Conservation (phyloP, 1,139 yeast genomes). For the Yamadazyma membranifaciens region DNA sequence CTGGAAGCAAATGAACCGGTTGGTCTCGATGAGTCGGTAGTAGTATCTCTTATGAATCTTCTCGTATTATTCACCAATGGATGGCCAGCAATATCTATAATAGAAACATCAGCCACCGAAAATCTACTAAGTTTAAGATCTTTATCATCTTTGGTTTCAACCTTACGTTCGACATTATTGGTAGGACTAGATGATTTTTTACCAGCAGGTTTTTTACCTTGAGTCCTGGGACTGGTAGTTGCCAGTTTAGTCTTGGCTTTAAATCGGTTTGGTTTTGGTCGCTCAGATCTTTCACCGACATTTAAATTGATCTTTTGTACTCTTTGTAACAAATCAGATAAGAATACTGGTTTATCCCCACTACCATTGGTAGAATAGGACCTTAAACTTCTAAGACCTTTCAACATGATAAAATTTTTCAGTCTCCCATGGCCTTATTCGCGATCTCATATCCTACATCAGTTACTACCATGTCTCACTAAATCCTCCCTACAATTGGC, state of each 20-base stretch:
- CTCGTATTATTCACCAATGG: slow-evolving; percentile 15
- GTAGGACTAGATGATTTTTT: no score
- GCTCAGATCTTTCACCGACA: background rate
- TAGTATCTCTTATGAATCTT: no score
- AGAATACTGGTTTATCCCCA: slow-evolving; percentile 10
- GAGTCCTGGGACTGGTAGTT: no score
- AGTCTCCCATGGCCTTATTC: background rate
- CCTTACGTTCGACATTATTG: no score
- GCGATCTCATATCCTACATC: no score
- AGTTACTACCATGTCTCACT: no score
- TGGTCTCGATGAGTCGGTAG: slow-evolving; percentile 1
- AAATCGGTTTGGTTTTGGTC: background rate
- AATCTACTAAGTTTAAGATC: background rate
- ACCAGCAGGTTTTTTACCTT: background rate
- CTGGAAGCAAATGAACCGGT: slow-evolving; percentile 3
- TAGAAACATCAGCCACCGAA: slow-evolving; percentile 3
- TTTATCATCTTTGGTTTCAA: no score
- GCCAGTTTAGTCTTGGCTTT: no score
- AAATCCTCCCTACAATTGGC: background rate
- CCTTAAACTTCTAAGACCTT: slow-evolving; percentile 5
- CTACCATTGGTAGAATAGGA: slow-evolving; percentile 8
- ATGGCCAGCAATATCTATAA: slow-evolving; percentile 20
- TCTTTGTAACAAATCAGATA: slow-evolving; percentile 16
- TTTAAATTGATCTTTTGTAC: slow-evolving; percentile 16
- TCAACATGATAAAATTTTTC: slow-evolving; percentile 1